phyloP scores from a whole-genome alignment of 176 grass and related monocot species.

The Musa schizocarpa region DNA sequence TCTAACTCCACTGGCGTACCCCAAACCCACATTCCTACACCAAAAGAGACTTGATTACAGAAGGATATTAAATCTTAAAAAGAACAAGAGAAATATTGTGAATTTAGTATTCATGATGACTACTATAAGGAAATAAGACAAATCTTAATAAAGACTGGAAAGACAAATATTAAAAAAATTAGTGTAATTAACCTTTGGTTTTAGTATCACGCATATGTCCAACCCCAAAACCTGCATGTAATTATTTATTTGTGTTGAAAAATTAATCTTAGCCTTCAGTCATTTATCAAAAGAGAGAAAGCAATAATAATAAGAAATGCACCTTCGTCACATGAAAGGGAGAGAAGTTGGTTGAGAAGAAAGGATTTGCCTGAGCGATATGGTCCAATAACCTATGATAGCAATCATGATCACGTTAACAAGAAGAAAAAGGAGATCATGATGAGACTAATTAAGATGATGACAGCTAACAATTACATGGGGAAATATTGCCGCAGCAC shows the following conservation, averaged over 20 bases:
- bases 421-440: too few relatives aligned
- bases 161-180: not conserved
- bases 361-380: conserved; percentile 93
- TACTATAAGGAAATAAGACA: not conserved
- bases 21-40: conserved; percentile 88
- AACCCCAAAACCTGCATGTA: conserved; percentile 71
- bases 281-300: not conserved
- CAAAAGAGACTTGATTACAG: conserved; percentile 1
- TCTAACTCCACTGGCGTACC: conserved; percentile 61
- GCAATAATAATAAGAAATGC: not conserved
- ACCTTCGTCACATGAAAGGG: conserved; percentile 80
- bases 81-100: not conserved
- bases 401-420: not conserved
- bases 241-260: not conserved
- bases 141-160: not conserved
- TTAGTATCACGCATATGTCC: conserved; percentile 95
- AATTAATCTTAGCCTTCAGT: not conserved
- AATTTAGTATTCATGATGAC: not conserved
- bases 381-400: conserved; percentile 66
- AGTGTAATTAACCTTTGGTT: conserved; percentile 60
- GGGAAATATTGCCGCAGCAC: not conserved
- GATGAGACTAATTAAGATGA: conserved; percentile 4
- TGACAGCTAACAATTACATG: not conserved
- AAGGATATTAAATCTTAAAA: not conserved
- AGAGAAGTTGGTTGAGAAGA: conserved; percentile 94